Evolutionary conservation across 768 basidiomycete species (phyloP), one percentile per base, ranked within the genome.

Genomic region (Tricholoma flavovirens): DNA sequence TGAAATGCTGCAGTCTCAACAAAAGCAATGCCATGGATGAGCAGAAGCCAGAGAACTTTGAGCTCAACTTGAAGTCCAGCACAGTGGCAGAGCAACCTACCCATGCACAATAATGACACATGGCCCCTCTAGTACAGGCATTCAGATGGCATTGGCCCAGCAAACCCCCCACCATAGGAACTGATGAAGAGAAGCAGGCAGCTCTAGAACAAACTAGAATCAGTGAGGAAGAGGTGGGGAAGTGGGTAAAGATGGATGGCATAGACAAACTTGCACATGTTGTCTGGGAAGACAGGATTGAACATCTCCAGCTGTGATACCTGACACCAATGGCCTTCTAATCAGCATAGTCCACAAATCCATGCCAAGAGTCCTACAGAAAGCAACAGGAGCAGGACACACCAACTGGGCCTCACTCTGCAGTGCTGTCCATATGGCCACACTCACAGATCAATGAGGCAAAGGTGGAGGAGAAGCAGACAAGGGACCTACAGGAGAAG

Each of bases 61-160:
- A 35, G 35, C 30, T 58, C 11, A 29, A 49, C 12, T 43, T 65
- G 32, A 65, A 63, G 35, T 40, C 55, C 2, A 43, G 42, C 56
- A 11, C 36, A 24, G 2, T 66, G 65, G 65, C 63, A n/a, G 10
- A 46, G 33, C 17, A 21, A 24, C 22, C 55, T 65, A 10, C 19
- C 33, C 12, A 19, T 30, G 0, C 26, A 14, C 0, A 35, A 57
- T 4, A 64, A 56, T 35, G 46, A 12, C 9, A 56, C 61, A 5
- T 65, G 62, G 51, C 5, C 1, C 11, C 36, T 11, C 52, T 65
- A 10, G 5, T 38, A 3, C 30, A 17, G 0, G 56, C 64, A 1
- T 67, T 67, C 49, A 49, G 56, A 17, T 8, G 9, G 29, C n/a
- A 38, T 17, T 67, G 64, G 64, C 66, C 63, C 4, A 56, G 50